Evolutionary conservation across 352 stramenopile species (phyloP).

Genomic region (Phytophthora rubi): DNA sequence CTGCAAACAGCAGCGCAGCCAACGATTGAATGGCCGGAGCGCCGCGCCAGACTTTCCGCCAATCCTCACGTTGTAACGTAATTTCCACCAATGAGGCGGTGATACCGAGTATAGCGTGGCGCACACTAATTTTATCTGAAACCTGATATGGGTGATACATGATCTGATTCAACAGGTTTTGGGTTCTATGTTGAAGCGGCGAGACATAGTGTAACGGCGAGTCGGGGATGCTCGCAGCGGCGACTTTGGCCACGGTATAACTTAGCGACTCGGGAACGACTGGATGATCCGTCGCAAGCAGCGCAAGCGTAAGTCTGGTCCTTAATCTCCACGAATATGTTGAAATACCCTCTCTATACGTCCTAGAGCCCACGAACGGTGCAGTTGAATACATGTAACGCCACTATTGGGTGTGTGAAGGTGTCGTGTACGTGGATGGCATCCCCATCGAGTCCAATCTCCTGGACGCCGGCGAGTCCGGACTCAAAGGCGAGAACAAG

Average conservation of each 20-base stretch:
- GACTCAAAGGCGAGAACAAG: slow-evolving; percentile 44
- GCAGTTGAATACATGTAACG: slow-evolving; percentile 6
- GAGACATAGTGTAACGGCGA: slow-evolving; percentile 52
- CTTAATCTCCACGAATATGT: neutral
- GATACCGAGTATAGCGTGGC: neutral
- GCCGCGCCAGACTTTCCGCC: slow-evolving; percentile 43
- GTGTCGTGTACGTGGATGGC: slow-evolving; percentile 73
- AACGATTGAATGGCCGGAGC: slow-evolving; percentile 66
- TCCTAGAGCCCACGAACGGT: neutral
- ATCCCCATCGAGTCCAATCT: slow-evolving; percentile 75
- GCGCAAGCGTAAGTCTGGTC: slow-evolving; percentile 50
- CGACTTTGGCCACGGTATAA: neutral
- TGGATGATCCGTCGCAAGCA: slow-evolving; percentile 63
- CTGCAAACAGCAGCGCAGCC: slow-evolving; percentile 30
- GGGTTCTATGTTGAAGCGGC: neutral
- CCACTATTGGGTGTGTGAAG: slow-evolving; percentile 31
- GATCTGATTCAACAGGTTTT: neutral
- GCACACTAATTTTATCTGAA: neutral
- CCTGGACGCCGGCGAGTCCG: slow-evolving; percentile 55
- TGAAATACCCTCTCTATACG: neutral
- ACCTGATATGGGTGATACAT: neutral
- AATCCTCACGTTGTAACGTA: slow-evolving; percentile 5
- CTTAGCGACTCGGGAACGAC: neutral
- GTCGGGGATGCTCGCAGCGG: neutral
- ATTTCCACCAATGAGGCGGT: slow-evolving; percentile 19